Evolutionary conservation across 2,329 filamentous ascomycete genomes (phyloP).

Genomic region (Stagonosporopsis tanaceti): DNA sequence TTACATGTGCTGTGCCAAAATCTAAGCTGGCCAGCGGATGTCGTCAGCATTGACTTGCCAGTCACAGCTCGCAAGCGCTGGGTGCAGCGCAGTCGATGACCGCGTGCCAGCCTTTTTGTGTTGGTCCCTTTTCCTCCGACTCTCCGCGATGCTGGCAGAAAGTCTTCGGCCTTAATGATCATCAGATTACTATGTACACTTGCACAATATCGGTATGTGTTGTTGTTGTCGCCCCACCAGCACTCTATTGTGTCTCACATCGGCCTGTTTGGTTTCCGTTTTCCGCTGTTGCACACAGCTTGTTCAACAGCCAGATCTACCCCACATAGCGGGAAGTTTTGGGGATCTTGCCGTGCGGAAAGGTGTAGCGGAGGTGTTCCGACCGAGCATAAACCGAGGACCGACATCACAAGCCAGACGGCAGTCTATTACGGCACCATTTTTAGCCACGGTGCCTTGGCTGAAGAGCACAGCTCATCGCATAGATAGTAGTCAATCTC

Average conservation of each 20-base stretch:
- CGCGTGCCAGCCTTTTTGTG: background rate
- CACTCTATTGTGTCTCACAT: background rate
- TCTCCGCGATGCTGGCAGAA: background rate
- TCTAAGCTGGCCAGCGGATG: background rate
- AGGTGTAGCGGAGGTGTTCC: conserved; percentile 23
- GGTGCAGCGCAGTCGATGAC: background rate
- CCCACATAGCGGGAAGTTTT: background rate
- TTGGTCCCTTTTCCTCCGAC: background rate
- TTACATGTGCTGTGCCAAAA: conserved; percentile 1
- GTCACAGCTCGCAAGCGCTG: background rate
- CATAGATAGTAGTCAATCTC: conserved; percentile 4
- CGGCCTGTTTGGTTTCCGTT: background rate
- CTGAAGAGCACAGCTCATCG: background rate
- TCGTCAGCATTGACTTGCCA: background rate
- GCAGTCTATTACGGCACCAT: conserved; percentile 38
- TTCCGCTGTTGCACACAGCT: background rate
- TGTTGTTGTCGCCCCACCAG: too few species aligned
- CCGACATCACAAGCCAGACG: conserved; percentile 1
- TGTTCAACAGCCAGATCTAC: background rate
- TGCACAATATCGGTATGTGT: too few species aligned
- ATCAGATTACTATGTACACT: too few species aligned
- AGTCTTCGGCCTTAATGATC: background rate
- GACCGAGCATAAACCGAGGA: conserved; percentile 10
- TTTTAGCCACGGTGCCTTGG: conserved; percentile 23
- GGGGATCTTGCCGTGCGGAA: background rate